Evolutionary conservation across 2,329 filamentous ascomycete genomes (phyloP).

Genomic region (Diaporthe capsici): DNA sequence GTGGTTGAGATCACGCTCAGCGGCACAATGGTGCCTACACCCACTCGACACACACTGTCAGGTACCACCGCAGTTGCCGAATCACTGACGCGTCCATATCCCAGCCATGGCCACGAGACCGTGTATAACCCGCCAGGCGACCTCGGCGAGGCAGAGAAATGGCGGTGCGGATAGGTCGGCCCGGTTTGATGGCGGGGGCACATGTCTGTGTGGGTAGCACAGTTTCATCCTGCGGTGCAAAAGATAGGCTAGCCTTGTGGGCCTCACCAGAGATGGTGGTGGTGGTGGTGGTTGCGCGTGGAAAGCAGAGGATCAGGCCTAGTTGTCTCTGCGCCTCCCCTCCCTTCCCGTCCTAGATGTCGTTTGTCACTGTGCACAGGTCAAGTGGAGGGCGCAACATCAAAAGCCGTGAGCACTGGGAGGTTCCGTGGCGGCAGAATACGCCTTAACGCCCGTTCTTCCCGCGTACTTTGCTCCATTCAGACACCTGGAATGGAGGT

Average conservation of each 20-base stretch:
- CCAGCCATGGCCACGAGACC: conserved; percentile 20
- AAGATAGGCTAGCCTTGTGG: conserved; percentile 6
- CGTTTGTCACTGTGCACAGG: neutral
- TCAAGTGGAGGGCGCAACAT: neutral
- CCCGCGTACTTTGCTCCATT: conserved; percentile 8
- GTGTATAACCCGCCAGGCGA: neutral
- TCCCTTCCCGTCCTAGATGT: neutral
- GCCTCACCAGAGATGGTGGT: neutral
- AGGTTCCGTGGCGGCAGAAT: neutral
- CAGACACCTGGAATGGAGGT: conserved; percentile 4
- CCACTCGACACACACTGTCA: neutral
- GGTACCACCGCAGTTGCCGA: conserved; percentile 16
- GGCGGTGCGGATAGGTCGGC: conserved; percentile 30
- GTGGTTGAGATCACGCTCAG: neutral
- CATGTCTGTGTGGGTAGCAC: conserved; percentile 29
- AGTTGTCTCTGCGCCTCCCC: conserved; percentile 18
- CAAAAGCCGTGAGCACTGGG: neutral
- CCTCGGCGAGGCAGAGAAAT: conserved; percentile 20
- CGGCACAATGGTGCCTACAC: neutral
- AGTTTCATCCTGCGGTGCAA: conserved; percentile 27
- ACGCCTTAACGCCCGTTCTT: neutral
- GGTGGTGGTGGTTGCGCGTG: neutral
- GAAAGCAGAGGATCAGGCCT: conserved; percentile 1
- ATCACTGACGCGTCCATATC: conserved; percentile 22
- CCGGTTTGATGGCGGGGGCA: conserved; percentile 13